Evolutionary conservation across 805 yeast species (phyloP), one percentile per base, ranked within the genome.

Genomic region (Yarrowia deformans): DNA sequence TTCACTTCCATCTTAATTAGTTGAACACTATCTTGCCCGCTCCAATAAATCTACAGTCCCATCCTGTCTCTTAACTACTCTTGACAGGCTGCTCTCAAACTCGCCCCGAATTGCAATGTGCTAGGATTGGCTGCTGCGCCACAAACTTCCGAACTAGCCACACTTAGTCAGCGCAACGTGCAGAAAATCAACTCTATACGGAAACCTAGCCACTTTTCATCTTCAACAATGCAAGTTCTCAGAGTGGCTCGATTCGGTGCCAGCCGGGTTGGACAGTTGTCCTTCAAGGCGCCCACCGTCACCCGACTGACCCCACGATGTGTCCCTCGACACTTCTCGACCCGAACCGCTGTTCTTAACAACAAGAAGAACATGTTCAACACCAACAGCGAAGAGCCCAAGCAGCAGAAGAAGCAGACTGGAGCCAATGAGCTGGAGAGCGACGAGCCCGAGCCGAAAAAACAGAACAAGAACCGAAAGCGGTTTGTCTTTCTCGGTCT

Each of bases 401-500:
- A 60, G 52, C 66, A 60, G 66, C 18, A 60, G 52, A 60, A 60
- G 52, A 48, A 37, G 14, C 42, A 60, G 52, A 14, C 66, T 9
- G 56, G 56, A 35, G 68, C 68, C 32, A 63, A 63, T 23, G 69
- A 66, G 63, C 69, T 54, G 1, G 60, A 66, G 43, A 43, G 61
- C 34, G 69, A 66, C 45, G 69, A 64, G 29, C 42, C 46, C 37
- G 48, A 46, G 50, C 69, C 35, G 18, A 35, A 37, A 34, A 23
- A 37, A 61, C 69, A 55, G 68, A 54, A 69, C 43, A 68, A 81
- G 34, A 45, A 46, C 61, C 73, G 40, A 77, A 73, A 67, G 80
- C 60, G 69, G 12, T 66, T 54, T 29, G 52, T 80, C 77, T 73
- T 81, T 80, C 69, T 79, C 74, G 84, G 74, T 73, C 81, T 87